Conservation (phyloP, 2,329 filamentous ascomycete genomes). For the Aspergillus brunneoviolaceus region DNA sequence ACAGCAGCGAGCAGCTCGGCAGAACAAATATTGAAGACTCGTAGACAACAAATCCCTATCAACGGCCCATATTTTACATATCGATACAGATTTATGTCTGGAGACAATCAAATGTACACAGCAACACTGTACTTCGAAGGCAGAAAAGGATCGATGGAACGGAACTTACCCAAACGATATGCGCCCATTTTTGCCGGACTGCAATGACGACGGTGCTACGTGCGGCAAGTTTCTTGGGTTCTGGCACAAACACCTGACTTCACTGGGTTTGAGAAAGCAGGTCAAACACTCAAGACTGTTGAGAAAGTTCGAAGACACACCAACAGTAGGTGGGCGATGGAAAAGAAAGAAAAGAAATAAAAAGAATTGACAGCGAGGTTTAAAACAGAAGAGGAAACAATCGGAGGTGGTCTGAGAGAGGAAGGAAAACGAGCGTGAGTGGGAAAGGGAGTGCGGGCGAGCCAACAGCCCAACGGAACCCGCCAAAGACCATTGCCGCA, state of each 20-base stretch:
- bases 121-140: no score
- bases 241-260: neutral
- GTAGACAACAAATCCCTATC: neutral
- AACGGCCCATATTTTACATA: neutral
- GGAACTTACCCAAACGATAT: constrained; percentile 19
- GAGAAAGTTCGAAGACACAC: constrained; percentile 2
- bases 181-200: constrained; percentile 9
- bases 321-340: neutral
- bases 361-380: constrained; percentile 1
- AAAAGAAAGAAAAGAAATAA: neutral
- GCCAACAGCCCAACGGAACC: constrained; percentile 18
- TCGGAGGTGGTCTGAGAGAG: neutral
- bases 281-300: neutral
- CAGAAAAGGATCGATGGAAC: neutral
- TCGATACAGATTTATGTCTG: neutral
- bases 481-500: constrained; percentile 27
- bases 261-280: neutral
- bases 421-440: constrained; percentile 5
- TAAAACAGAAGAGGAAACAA: constrained; percentile 5
- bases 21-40: neutral
- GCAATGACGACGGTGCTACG: neutral
- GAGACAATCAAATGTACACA: neutral
- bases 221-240: neutral
- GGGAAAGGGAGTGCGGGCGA: neutral
- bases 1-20: neutral